These are phyloP conservation scores for Saturnispora galanensis DNA, from an alignment of 805 yeast genomes.

Conservation along the genomic window DNA sequence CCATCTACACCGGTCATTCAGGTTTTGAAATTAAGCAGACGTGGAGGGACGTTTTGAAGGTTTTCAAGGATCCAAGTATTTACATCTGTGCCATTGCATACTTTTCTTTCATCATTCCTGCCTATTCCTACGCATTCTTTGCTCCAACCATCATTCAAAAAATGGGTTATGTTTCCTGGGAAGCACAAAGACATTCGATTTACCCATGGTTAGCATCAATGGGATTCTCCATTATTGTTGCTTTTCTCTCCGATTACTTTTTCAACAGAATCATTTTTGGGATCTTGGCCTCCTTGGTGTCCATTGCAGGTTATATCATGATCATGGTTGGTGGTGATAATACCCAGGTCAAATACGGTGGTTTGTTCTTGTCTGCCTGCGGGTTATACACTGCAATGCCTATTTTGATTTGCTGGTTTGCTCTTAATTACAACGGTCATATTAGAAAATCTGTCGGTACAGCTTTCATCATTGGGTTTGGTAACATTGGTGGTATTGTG, in stretches of 20 bases:
- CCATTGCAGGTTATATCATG: slow-evolving; percentile 47
- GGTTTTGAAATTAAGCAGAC: slow-evolving; percentile 40
- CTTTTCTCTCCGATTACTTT: slow-evolving; percentile 49
- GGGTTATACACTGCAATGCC: slow-evolving; percentile 65
- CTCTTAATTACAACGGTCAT: slow-evolving; percentile 56
- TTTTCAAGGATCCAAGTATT: slow-evolving; percentile 51
- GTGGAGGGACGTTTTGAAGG: slow-evolving; percentile 33
- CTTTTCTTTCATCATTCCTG: slow-evolving; percentile 59
- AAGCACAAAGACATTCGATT: slow-evolving; percentile 72
- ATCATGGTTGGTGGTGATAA: slow-evolving; percentile 34
- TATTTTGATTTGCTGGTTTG: slow-evolving; percentile 55
- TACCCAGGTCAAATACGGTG: slow-evolving; percentile 42
- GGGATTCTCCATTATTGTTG: slow-evolving; percentile 52
- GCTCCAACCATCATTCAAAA: slow-evolving; percentile 56
- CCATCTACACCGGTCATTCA: slow-evolving; percentile 40
- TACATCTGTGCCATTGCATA: slow-evolving; percentile 52
- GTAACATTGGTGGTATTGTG: slow-evolving; percentile 65
- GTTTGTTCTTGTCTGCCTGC: slow-evolving; percentile 48
- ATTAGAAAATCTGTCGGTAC: slow-evolving; percentile 41
- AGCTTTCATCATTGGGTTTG: slow-evolving; percentile 55
- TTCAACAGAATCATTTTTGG: slow-evolving; percentile 38
- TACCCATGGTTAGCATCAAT: slow-evolving; percentile 81
- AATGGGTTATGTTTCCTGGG: slow-evolving; percentile 57
- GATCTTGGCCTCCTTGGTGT: slow-evolving; percentile 25
- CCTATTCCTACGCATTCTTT: slow-evolving; percentile 68